Conservation (phyloP, 1,139 yeast genomes). For the Yamadazyma songkhlaensis region DNA sequence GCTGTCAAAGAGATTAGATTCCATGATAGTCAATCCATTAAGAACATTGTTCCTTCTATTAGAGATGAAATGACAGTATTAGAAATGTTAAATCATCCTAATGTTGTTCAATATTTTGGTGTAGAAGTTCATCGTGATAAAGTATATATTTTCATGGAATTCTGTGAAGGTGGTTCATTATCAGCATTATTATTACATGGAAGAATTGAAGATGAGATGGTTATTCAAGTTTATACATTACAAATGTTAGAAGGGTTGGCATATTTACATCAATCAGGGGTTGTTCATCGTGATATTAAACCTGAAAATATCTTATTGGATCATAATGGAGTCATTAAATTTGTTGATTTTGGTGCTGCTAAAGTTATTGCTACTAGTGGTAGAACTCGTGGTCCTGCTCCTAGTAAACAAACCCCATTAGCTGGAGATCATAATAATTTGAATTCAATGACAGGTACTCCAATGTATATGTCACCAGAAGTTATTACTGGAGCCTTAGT, state of each 20-base stretch:
- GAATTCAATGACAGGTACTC: conserved; percentile 84
- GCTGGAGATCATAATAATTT: conserved; percentile 24
- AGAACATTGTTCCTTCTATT: conserved; percentile 82
- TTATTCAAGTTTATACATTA: conserved; percentile 83
- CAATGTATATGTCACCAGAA: conserved; percentile 99
- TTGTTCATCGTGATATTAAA: conserved; percentile 93
- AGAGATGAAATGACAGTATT: conserved; percentile 96
- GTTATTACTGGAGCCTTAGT: conserved; percentile 76
- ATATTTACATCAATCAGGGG: conserved; percentile 91
- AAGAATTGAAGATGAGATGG: conserved; percentile 91
- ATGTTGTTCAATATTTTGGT: conserved; percentile 93
- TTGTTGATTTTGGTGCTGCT: conserved; percentile 97
- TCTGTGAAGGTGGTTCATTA: conserved; percentile 93
- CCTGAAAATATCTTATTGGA: conserved; percentile 92
- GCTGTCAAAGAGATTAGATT: conserved; percentile 95
- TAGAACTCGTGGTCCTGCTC: conserved; percentile 33
- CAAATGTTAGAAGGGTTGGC: conserved; percentile 96
- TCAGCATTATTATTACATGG: conserved; percentile 81
- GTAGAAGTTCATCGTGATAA: conserved; percentile 96
- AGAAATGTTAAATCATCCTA: conserved; percentile 93
- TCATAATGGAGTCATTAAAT: conserved; percentile 89
- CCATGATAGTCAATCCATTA: conserved; percentile 84
- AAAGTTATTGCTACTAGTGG: conserved; percentile 82
- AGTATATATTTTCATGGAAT: conserved; percentile 96
- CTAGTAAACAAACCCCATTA: conserved; percentile 15